Conservation (phyloP, 2,329 filamentous ascomycete genomes). For the Neodidymelliopsis sp. region DNA sequence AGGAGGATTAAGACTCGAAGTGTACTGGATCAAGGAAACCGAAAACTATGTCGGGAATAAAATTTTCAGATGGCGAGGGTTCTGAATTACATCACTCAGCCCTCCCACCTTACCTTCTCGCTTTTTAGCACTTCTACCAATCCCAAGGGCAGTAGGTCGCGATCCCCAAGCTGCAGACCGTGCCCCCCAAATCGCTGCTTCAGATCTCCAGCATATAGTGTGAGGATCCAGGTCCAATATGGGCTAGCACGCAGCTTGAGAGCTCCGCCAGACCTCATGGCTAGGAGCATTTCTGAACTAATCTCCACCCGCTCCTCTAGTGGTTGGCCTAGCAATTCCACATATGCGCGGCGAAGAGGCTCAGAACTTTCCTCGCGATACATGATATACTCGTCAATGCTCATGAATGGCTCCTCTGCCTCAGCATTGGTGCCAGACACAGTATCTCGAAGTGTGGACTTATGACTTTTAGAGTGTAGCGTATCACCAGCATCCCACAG, state of each 20-base stretch:
- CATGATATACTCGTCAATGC: slow-evolving; percentile 54
- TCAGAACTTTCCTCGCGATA: slow-evolving; percentile 53
- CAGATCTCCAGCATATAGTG: slow-evolving; percentile 52
- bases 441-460: not conserved
- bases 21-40: too few species aligned
- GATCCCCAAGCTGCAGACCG: slow-evolving; percentile 51
- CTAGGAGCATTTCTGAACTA: slow-evolving; percentile 24
- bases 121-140: slow-evolving; percentile 24
- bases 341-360: slow-evolving; percentile 49
- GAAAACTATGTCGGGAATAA: too few species aligned
- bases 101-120: slow-evolving; percentile 3
- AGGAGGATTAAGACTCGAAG: too few species aligned
- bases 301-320: slow-evolving; percentile 33
- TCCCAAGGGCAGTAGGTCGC: slow-evolving; percentile 52
- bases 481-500: slow-evolving; percentile 38
- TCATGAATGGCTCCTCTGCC: slow-evolving; percentile 52
- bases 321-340: slow-evolving; percentile 48
- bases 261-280: not conserved
- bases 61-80: too few species aligned
- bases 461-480: slow-evolving; percentile 11
- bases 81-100: too few species aligned
- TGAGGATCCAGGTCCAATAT: slow-evolving; percentile 59
- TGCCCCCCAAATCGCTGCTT: slow-evolving; percentile 48
- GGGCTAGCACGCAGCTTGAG: slow-evolving; percentile 13
- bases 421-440: slow-evolving; percentile 31